phyloP scores from a whole-genome alignment of 2,329 filamentous ascomycete genomes.

The Curvularia verruculosa region DNA sequence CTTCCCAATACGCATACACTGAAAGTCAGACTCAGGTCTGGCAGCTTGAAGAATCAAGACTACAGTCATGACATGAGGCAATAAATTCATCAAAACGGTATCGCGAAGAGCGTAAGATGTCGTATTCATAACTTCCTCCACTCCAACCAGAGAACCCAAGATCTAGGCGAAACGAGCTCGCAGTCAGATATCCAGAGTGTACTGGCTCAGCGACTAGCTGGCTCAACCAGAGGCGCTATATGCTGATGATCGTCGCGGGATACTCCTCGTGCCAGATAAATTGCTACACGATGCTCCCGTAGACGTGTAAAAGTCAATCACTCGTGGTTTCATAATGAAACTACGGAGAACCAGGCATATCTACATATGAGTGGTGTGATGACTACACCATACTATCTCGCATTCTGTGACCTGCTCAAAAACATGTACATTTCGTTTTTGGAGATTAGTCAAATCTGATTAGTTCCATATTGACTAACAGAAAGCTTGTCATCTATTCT shows the following conservation, averaged over 20 bases:
- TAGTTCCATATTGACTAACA: too few species aligned
- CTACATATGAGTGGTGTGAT: too few species aligned
- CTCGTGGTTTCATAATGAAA: too few species aligned
- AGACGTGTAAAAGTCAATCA: too few species aligned
- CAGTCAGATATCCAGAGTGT: slow-evolving; percentile 5
- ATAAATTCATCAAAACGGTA: neutral
- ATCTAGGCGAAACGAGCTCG: neutral
- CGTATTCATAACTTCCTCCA: neutral
- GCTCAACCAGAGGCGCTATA: neutral
- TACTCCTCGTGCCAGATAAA: neutral
- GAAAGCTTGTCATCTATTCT: too few species aligned
- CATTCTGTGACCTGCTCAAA: too few species aligned
- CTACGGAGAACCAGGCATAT: too few species aligned
- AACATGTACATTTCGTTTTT: too few species aligned
- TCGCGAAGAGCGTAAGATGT: neutral
- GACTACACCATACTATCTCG: too few species aligned
- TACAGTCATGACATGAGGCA: neutral
- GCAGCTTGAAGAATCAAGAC: neutral
- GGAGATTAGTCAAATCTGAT: too few species aligned
- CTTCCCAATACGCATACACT: neutral
- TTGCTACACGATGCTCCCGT: neutral
- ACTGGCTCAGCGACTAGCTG: neutral
- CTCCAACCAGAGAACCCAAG: neutral
- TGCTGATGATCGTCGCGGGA: neutral
- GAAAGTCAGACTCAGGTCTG: neutral